Evolutionary conservation across 768 basidiomycete species (phyloP).

Genomic region (Rhizopogon sp.): DNA sequence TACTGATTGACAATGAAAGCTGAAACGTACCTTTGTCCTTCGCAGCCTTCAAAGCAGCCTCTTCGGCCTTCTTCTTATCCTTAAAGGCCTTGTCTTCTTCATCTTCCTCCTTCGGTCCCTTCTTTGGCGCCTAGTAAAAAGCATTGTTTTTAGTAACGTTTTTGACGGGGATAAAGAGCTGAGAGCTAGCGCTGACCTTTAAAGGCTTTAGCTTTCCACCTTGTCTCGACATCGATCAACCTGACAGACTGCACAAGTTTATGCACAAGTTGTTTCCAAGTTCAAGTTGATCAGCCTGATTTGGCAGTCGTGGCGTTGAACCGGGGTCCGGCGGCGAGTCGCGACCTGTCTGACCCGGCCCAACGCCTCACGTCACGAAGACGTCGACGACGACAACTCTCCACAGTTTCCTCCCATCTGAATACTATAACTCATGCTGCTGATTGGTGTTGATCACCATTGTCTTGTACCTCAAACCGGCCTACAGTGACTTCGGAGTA

Average conservation of each 20-base stretch:
- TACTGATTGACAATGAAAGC: not conserved
- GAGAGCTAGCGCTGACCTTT: conserved; percentile 45
- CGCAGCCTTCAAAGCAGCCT: conserved; percentile 68
- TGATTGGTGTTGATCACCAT: not conserved
- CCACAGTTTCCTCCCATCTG: not conserved
- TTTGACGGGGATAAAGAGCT: not conserved
- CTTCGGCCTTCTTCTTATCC: conserved; percentile 71
- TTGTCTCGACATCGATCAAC: conserved; percentile 45
- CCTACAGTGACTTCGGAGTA: no score
- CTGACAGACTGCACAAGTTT: not conserved
- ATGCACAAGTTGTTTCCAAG: no score
- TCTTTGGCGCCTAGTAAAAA: conserved; percentile 69
- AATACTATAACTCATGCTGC: not conserved
- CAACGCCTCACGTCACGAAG: no score
- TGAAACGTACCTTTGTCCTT: conserved; percentile 56
- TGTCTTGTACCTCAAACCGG: no score
- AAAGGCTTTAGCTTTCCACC: conserved; percentile 86
- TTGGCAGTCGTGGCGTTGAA: no score
- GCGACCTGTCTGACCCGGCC: no score
- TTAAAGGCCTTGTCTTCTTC: conserved; percentile 74
- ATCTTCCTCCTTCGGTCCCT: conserved; percentile 65
- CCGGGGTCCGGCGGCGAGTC: no score
- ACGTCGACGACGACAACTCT: not conserved
- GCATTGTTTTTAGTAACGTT: not conserved
- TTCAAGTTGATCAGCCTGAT: not conserved